These are phyloP conservation scores for Ceratocystis lukuohia DNA, from an alignment of 2,329 filamentous ascomycete genomes.

Conservation along the genomic window DNA sequence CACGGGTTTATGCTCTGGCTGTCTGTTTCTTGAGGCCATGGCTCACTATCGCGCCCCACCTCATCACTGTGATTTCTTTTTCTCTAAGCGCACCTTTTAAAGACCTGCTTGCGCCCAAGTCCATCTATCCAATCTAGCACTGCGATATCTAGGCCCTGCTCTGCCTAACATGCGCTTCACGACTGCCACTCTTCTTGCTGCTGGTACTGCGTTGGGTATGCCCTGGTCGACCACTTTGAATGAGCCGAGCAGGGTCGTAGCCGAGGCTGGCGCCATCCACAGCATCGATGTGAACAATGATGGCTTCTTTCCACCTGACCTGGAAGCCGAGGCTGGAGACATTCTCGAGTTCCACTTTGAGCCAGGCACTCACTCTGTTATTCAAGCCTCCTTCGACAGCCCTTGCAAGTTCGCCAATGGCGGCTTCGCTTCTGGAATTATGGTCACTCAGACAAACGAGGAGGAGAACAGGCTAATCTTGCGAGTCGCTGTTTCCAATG, in stretches of 20 bases:
- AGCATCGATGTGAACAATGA: not conserved
- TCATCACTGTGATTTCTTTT: too few relatives aligned
- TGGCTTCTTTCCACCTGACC: constrained; percentile 36
- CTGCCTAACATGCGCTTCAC: not conserved
- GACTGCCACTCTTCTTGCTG: not conserved
- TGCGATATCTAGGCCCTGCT: not conserved
- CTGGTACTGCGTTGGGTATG: not conserved
- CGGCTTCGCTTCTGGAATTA: constrained; percentile 29
- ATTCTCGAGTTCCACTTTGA: constrained; percentile 43
- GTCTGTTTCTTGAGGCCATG: too few relatives aligned
- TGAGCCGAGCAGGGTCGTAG: too few relatives aligned
- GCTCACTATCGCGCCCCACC: too few relatives aligned
- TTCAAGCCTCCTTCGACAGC: constrained; percentile 30
- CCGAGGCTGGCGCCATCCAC: not conserved
- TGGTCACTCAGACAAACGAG: constrained; percentile 24
- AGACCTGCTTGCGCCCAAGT: too few relatives aligned
- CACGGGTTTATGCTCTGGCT: too few relatives aligned
- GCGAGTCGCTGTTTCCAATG: not conserved
- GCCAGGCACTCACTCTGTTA: constrained; percentile 37
- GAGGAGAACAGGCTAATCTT: constrained; percentile 20
- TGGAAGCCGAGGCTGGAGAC: constrained; percentile 37
- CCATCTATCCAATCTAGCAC: not conserved
- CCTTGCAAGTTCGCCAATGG: constrained; percentile 32
- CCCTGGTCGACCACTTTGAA: not conserved
- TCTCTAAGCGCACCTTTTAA: too few relatives aligned